Evolutionary conservation across 2,329 filamentous ascomycete genomes (phyloP).

Genomic region (Pseudopyrenochaeta lycopersici): DNA sequence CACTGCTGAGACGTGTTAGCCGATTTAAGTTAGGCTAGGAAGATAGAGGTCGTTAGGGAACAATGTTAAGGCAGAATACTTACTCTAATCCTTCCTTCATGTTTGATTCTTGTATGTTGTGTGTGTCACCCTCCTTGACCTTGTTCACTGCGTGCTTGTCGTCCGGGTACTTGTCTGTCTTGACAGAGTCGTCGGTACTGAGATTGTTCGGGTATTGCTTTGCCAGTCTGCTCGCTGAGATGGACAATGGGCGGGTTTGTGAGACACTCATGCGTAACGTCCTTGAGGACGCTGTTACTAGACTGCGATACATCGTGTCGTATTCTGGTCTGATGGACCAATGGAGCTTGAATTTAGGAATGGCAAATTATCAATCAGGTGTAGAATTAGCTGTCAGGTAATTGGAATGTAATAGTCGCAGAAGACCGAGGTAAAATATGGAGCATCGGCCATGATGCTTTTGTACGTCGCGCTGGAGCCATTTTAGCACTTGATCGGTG

Average conservation of each 20-base stretch:
- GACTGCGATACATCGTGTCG: constrained; percentile 20
- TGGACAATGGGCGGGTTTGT: constrained; percentile 22
- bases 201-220: constrained; percentile 25
- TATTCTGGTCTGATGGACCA: neutral
- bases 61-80: constrained; percentile 15
- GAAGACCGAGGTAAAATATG: neutral
- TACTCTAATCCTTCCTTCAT: constrained; percentile 44
- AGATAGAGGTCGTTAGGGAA: neutral
- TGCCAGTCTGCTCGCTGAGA: constrained; percentile 14
- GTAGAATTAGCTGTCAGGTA: neutral
- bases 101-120: constrained; percentile 47
- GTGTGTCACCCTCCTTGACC: constrained; percentile 42
- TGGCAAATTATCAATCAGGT: neutral
- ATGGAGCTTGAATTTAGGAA: neutral
- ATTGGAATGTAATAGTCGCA: neutral
- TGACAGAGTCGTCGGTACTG: constrained; percentile 18
- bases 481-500: neutral
- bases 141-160: constrained; percentile 38
- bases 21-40: neutral
- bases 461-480: constrained; percentile 5
- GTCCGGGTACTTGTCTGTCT: constrained; percentile 35
- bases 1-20: constrained; percentile 23
- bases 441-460: constrained; percentile 23
- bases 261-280: constrained; percentile 3
- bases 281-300: constrained; percentile 15